Evolutionary conservation across 805 yeast species (phyloP).

Genomic region (Saturnispora mendoncae): DNA sequence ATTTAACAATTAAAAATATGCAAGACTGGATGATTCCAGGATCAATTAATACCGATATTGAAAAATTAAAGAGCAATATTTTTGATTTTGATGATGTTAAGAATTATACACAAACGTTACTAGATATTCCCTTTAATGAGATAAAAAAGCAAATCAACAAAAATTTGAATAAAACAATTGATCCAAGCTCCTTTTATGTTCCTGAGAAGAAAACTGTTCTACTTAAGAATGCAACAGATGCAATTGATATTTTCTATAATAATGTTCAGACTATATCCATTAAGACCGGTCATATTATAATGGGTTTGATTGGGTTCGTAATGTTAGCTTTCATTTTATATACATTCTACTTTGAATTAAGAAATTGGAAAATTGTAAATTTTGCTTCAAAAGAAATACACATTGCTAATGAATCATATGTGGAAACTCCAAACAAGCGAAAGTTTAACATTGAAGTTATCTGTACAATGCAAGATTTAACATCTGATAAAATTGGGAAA

Average conservation of each 20-base stretch:
- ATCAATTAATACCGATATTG: conserved; percentile 50
- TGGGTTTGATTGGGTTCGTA: conserved; percentile 31
- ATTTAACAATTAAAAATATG: conserved; percentile 48
- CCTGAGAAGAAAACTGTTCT: conserved; percentile 30
- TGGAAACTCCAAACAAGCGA: conserved; percentile 8
- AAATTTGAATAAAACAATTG: conserved; percentile 16
- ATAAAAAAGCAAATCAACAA: conserved; percentile 33
- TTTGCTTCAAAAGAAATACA: conserved; percentile 24
- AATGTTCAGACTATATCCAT: conserved; percentile 28
- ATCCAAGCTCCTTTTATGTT: conserved; percentile 28
- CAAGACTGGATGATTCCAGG: conserved; percentile 56
- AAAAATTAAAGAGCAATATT: conserved; percentile 38
- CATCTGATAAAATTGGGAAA: conserved; percentile 15
- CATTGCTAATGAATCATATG: conserved; percentile 15
- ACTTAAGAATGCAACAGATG: conserved; percentile 35
- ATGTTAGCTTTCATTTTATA: conserved; percentile 36
- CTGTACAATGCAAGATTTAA: conserved; percentile 21
- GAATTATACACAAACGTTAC: conserved; percentile 44
- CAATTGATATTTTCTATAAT: conserved; percentile 33
- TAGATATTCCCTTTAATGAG: conserved; percentile 51
- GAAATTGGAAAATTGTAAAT: conserved; percentile 40
- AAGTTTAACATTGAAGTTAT: conserved; percentile 22
- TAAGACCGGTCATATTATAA: conserved; percentile 31
- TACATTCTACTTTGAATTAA: conserved; percentile 36
- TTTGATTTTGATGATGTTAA: conserved; percentile 63